Evolutionary conservation across 306 rosid species (phyloP).

Genomic region (Quercus suber): DNA sequence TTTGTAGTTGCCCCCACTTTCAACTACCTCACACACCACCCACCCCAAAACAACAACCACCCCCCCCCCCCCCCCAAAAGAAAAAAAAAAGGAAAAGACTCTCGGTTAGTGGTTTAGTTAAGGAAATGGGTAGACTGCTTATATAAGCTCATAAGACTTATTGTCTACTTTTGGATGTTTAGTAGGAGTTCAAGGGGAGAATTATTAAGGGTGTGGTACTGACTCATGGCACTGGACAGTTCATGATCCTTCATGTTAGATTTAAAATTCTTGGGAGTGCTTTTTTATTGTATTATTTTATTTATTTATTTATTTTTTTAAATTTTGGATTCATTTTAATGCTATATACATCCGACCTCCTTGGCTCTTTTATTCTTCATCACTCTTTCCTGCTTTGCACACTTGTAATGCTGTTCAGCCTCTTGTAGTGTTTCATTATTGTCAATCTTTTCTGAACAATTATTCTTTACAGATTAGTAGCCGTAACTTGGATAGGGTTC

Average conservation of each 20-base stretch:
- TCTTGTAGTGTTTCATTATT: background rate
- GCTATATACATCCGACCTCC: background rate
- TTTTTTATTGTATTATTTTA: background rate
- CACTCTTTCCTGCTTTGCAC: background rate
- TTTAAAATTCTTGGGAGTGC: background rate
- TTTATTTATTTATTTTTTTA: background rate
- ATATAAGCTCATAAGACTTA: too few relatives aligned
- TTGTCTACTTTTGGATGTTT: background rate
- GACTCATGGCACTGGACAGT: background rate
- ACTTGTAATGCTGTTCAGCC: background rate
- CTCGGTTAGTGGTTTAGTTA: too few relatives aligned
- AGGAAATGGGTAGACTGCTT: too few relatives aligned
- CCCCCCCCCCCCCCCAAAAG: too few relatives aligned
- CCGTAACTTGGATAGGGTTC: constrained; percentile 97
- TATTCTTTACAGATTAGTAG: constrained; percentile 67
- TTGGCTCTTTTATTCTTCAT: background rate
- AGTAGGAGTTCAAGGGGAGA: background rate
- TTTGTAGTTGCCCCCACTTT: background rate
- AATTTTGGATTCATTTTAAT: background rate
- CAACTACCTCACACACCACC: background rate
- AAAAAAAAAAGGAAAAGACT: too few relatives aligned
- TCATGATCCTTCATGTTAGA: background rate
- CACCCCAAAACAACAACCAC: too few relatives aligned
- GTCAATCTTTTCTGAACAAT: constrained; percentile 16
- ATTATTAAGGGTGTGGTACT: background rate